phyloP scores from a whole-genome alignment of 164 flowering plant species.

The Tetracentron sinense region DNA sequence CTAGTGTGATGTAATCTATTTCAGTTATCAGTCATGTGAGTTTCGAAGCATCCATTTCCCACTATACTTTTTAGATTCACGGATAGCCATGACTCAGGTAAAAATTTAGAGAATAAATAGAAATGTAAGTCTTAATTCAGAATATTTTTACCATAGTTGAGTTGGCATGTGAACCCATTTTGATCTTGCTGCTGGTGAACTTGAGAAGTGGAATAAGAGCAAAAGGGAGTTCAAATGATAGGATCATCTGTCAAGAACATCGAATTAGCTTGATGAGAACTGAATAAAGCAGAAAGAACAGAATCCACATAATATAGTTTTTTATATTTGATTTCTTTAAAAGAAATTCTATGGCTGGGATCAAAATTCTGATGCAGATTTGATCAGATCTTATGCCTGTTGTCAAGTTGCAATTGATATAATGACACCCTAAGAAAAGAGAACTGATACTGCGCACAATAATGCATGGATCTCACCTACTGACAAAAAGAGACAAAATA shows the following conservation, averaged over 20 bases:
- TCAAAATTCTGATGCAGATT: no score
- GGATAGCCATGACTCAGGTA: not conserved
- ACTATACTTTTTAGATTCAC: not conserved
- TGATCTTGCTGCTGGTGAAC: slow-evolving; percentile 82
- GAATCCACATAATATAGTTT: not conserved
- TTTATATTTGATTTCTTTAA: no score
- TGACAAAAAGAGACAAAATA: no score
- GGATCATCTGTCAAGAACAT: slow-evolving; percentile 65
- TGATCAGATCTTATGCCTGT: no score
- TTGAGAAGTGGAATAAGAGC: slow-evolving; percentile 92
- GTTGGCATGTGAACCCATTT: slow-evolving; percentile 82
- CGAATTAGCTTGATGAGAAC: not conserved
- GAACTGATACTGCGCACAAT: no score
- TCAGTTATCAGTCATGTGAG: not conserved
- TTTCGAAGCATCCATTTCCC: not conserved
- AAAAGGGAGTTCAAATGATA: slow-evolving; percentile 94
- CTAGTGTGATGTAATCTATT: no score
- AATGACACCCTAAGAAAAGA: no score
- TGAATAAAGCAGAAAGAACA: not conserved
- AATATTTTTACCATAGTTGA: slow-evolving; percentile 43
- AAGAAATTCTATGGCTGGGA: no score
- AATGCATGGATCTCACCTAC: no score
- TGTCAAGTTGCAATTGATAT: no score
- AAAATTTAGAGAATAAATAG: not conserved
- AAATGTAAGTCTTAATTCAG: not conserved